These are phyloP conservation scores for Gyrodon lividus DNA, from an alignment of 768 basidiomycete genomes.

Conservation along the genomic window DNA sequence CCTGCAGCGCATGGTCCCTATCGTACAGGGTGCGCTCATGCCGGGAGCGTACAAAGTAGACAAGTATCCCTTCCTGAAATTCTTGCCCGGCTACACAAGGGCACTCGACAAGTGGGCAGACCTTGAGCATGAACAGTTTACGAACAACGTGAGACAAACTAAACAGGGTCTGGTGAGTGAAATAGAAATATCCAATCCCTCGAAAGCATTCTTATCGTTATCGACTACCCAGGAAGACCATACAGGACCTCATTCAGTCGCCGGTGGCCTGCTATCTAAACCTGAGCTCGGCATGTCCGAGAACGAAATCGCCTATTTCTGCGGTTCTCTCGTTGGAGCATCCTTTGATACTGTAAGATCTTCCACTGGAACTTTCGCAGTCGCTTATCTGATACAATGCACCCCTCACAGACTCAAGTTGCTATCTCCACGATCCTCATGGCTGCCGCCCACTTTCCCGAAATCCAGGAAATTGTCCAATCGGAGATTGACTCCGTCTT, in stretches of 20 bases:
- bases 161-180: slow-evolving; percentile 37
- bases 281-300: slow-evolving; percentile 45
- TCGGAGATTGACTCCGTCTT: slow-evolving; percentile 33
- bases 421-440: slow-evolving; percentile 19
- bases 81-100: slow-evolving; percentile 9
- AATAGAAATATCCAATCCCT: slow-evolving; percentile 41
- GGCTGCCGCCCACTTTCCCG: slow-evolving; percentile 30
- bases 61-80: slow-evolving; percentile 44
- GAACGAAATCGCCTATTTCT: slow-evolving; percentile 52
- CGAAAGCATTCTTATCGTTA: slow-evolving; percentile 26
- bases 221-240: neutral
- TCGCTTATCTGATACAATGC: slow-evolving; percentile 49
- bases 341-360: slow-evolving; percentile 47
- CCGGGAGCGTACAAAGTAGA: slow-evolving; percentile 54
- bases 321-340: slow-evolving; percentile 60
- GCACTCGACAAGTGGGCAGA: slow-evolving; percentile 50
- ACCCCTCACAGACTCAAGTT: slow-evolving; percentile 2
- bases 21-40: slow-evolving; percentile 30
- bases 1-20: neutral
- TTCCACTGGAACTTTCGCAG: neutral
- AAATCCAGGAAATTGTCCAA: slow-evolving; percentile 31
- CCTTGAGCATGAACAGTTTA: slow-evolving; percentile 44
- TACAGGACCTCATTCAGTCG: slow-evolving; percentile 35
- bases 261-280: slow-evolving; percentile 48
- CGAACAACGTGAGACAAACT: slow-evolving; percentile 46